A percentile compares a stretch with the other conserved stretches of the same genome.
Evolutionary conservation across 2,329 filamentous ascomycete genomes (phyloP).

Genomic region (Trichophyton verrucosum): DNA sequence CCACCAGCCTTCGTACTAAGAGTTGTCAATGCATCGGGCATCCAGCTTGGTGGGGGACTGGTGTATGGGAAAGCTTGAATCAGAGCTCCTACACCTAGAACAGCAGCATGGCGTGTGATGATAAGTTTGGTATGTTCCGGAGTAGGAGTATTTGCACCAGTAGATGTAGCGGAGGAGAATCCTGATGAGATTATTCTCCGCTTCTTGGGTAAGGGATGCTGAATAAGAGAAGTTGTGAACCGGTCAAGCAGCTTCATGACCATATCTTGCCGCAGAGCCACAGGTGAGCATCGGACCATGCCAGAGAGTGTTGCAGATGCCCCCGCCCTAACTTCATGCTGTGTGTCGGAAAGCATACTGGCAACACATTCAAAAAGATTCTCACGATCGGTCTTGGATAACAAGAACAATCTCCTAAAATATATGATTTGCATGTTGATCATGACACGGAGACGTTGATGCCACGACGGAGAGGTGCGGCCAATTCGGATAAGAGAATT

Average conservation of each 20-base stretch:
- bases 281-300: constrained; percentile 93
- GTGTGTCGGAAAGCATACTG: constrained; percentile 80
- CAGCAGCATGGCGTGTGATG: constrained; percentile 73
- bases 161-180: constrained; percentile 32
- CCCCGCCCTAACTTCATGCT: constrained; percentile 86
- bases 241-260: constrained; percentile 62
- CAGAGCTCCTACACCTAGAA: constrained; percentile 77
- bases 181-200: constrained; percentile 26
- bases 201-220: constrained; percentile 77
- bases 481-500: constrained; percentile 78
- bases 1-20: constrained; percentile 74
- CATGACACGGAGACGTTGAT: constrained; percentile 83
- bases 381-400: constrained; percentile 60
- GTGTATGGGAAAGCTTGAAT: constrained; percentile 95
- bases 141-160: constrained; percentile 37
- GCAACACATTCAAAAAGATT: constrained; percentile 85
- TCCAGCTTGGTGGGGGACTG: constrained; percentile 82
- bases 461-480: constrained; percentile 74
- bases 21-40: constrained; percentile 81
- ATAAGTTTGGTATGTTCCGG: constrained; percentile 58
- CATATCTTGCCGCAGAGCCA: constrained; percentile 62
- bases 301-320: constrained; percentile 88
- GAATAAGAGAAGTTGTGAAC: constrained; percentile 64
- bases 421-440: constrained; percentile 99
- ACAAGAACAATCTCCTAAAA: constrained; percentile 88